A percentile compares a stretch with the other conserved stretches of the same genome.
phyloP scores from a whole-genome alignment of 2,329 filamentous ascomycete genomes.

The Zarea fungicola region DNA sequence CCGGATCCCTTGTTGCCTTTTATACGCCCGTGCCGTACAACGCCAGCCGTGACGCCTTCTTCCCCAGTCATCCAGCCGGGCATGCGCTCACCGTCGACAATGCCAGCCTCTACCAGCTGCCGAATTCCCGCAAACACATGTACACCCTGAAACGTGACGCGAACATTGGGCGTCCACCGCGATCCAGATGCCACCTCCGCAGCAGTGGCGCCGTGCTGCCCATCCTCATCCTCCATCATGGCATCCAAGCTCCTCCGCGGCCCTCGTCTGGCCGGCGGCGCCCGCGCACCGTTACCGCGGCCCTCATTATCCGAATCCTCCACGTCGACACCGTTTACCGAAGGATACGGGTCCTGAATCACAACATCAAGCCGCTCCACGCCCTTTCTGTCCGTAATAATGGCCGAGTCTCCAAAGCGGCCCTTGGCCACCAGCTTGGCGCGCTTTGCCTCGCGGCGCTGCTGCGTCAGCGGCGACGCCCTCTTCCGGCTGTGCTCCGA shows the following conservation, averaged over 20 bases:
- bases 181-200: conserved; percentile 10
- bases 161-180: conserved; percentile 37
- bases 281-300: neutral
- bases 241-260: conserved; percentile 26
- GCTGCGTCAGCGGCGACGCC: conserved; percentile 18
- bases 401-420: conserved; percentile 62
- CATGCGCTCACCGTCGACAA: conserved; percentile 72
- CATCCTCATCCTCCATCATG: conserved; percentile 26
- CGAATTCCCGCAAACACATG: conserved; percentile 80
- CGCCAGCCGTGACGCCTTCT: conserved; percentile 69
- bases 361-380: conserved; percentile 57
- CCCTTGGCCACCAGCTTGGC: conserved; percentile 57
- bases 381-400: conserved; percentile 52
- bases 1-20: conserved; percentile 52
- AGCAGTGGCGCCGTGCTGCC: neutral
- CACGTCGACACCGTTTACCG: conserved; percentile 15
- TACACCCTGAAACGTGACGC: conserved; percentile 65
- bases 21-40: conserved; percentile 63
- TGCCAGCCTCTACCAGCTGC: conserved; percentile 69
- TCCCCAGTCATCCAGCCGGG: conserved; percentile 91
- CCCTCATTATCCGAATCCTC: conserved; percentile 15
- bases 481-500: conserved; percentile 27
- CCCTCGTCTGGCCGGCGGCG: conserved; percentile 5
- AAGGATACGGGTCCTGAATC: conserved; percentile 53
- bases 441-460: conserved; percentile 46